Conservation (phyloP, 148 eudicot species). For the Spergularia marina region DNA sequence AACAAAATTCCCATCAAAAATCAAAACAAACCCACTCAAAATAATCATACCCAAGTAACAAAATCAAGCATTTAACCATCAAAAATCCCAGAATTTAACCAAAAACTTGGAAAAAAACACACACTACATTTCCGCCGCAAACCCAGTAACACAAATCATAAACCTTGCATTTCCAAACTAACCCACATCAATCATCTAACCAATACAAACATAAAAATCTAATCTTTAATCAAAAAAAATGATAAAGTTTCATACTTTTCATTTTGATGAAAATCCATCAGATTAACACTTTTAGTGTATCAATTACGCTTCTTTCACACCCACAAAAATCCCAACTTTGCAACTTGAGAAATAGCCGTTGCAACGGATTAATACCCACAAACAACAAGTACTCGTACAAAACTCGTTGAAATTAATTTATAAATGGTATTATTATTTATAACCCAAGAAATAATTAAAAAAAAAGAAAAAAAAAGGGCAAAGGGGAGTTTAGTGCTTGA, state of each 20-base stretch:
- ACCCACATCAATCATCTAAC: constrained; percentile 13
- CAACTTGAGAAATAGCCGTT: constrained; percentile 29
- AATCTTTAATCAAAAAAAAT: not conserved
- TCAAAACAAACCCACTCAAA: constrained; percentile 23
- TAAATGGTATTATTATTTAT: not conserved
- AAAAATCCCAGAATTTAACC: constrained; percentile 17
- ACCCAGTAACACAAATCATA: constrained; percentile 23
- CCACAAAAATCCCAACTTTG: constrained; percentile 13
- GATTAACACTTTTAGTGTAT: not conserved
- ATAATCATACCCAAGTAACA: constrained; percentile 18
- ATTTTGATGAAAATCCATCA: constrained; percentile 26
- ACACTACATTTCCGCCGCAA: not conserved
- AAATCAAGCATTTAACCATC: constrained; percentile 26
- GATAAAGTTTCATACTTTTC: constrained; percentile 24
- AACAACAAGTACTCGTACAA: not conserved
- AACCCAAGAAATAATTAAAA: not conserved
- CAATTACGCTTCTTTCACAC: not conserved
- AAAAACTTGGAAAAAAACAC: not conserved
- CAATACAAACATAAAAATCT: not conserved
- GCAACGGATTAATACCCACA: constrained; percentile 11
- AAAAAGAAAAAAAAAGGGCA: not conserved
- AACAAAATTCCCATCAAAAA: constrained; percentile 19
- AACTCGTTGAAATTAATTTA: too few relatives aligned
- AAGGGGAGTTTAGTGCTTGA: constrained; percentile 7
- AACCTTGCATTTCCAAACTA: constrained; percentile 24